Evolutionary conservation across 2,329 filamentous ascomycete species (phyloP), one percentile per base, ranked within the genome.

Genomic region (Penicillium sp.): DNA sequence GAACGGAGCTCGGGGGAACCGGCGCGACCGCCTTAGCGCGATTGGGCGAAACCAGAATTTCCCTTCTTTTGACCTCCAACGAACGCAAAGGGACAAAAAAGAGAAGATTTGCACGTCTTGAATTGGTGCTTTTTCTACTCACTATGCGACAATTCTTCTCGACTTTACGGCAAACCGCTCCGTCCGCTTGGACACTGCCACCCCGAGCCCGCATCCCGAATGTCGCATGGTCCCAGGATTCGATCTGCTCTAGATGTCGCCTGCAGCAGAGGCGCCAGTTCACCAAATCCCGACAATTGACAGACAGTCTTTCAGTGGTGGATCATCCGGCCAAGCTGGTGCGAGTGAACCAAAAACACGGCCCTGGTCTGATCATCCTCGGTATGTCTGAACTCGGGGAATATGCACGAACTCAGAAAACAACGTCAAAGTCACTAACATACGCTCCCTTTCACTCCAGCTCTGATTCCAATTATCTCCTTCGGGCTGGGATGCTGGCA

Each of bases 401-500:
- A 10, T 13, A 19, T 23, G 9, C 37, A 5, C 31, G 31, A 24
- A n/a, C 19, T 24, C 13, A 6, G 14, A 16, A 13, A 23, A 39
- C 19, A 9, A 21, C 2, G 11, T 23, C 10, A 11, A 42, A 47
- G 42, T 24, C 8, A 23, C 53, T 65, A 43, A 63, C 40, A 16
- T n/a, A 19, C 37, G 10, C 9, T 36, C 33, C n/a, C 43, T 18
- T 13, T 16, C 14, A n/a, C n/a, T 49, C 31, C 46, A 76, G 90
- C 91, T 36, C 77, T 96, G 48, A 97, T 99, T 67, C 94, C 94
- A 45, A 76, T 96, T 56, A 97, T 92, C 1, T 91, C 94, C 10
- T 96, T 99, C 74, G 79, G 81, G 51, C 86, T 99, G 14, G 94
- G 94, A 26, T 91, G 91, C 60, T 99, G 94, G 94, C 94, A 99